Evolutionary conservation across 2,329 filamentous ascomycete genomes (phyloP), one percentile per base, ranked within the genome.

Genomic region (Sphaerostilbella broomeana): DNA sequence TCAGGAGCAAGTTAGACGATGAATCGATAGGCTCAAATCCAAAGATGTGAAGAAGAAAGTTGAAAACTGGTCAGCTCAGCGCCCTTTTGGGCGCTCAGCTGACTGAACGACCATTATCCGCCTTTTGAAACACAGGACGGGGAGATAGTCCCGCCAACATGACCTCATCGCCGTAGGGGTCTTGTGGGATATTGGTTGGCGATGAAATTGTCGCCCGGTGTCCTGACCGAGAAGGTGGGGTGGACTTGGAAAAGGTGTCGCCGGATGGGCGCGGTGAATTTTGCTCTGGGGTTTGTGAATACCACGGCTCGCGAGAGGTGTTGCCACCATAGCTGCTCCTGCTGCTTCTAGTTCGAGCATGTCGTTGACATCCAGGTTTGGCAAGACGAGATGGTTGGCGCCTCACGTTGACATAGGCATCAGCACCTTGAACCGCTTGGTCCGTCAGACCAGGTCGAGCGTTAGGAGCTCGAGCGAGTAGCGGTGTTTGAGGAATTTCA

Each of bases 381-480:
- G 70, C 69, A 4, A 79, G 57, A 13, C 75, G 68, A 4, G 73
- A 73, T 3, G 68, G 63, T 11, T 73, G 69, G 9, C 73, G 68
- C 55, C 69, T 77, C 1, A 71, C 62, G 9, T 65, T 61, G 20
- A 81, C 55, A 47, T 77, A 82, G 4, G 78, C 74, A 31, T 72
- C 70, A 42, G 75, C 77, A 22, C 78, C 77, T 5, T 77, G 75
- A 3, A 81, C 56, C 2, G 69, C 58, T 49, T 80, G 75, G 45
- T 81, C 77, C 3, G 78, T 81, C 5, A 82, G 65, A 12, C 78
- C 78, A 1, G 68, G 68, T 15, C 77, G 65, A n/a, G 77, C 67
- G 49, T 81, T 81, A 10, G 78, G 77, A 6, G 78, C 78, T 33
- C 70, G 65, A 10, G 77, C 76, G 19, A 77, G 61, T 8, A 78